These are phyloP conservation scores for Linum lewisii DNA, from an alignment of 345 rosid genomes.

Conservation along the genomic window DNA sequence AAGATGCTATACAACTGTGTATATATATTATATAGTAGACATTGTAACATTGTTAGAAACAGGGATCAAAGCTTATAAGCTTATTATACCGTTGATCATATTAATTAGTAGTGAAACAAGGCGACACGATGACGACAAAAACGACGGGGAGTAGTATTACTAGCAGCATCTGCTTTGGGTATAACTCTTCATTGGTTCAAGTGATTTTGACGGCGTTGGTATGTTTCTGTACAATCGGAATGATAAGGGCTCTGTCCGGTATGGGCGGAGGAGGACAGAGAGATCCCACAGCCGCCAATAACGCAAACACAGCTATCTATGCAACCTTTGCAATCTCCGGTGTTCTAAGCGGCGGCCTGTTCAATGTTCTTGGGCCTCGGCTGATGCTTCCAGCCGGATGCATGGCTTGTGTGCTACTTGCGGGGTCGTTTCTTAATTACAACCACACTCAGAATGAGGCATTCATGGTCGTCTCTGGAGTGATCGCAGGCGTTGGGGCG, in stretches of 20 bases:
- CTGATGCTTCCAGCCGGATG: constrained; percentile 58
- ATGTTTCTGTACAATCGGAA: constrained; percentile 91
- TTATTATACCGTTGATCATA: too few relatives aligned
- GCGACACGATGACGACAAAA: too few relatives aligned
- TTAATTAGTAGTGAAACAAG: too few relatives aligned
- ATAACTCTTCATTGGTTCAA: constrained; percentile 72
- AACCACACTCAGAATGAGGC: constrained; percentile 39
- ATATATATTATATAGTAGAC: too few relatives aligned
- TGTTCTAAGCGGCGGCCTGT: constrained; percentile 53
- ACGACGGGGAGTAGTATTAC: constrained; percentile 8
- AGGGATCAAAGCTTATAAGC: too few relatives aligned
- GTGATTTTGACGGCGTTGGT: constrained; percentile 69
- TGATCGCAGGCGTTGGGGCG: constrained; percentile 65
- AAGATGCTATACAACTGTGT: too few relatives aligned
- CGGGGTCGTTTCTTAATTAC: constrained; percentile 59
- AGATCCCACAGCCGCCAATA: constrained; percentile 67
- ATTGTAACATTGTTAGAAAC: too few relatives aligned
- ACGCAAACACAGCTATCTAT: constrained; percentile 74
- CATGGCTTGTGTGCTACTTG: constrained; percentile 55
- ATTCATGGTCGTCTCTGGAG: constrained; percentile 48
- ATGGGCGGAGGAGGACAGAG: constrained; percentile 97
- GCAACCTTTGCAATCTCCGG: constrained; percentile 49
- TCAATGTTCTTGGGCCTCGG: constrained; percentile 54
- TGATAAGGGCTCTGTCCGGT: constrained; percentile 92
- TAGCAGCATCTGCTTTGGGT: constrained; percentile 26